Evolutionary conservation across 176 grass and related monocot genomes (phyloP).

Genomic region (Cenchrus americanus): DNA sequence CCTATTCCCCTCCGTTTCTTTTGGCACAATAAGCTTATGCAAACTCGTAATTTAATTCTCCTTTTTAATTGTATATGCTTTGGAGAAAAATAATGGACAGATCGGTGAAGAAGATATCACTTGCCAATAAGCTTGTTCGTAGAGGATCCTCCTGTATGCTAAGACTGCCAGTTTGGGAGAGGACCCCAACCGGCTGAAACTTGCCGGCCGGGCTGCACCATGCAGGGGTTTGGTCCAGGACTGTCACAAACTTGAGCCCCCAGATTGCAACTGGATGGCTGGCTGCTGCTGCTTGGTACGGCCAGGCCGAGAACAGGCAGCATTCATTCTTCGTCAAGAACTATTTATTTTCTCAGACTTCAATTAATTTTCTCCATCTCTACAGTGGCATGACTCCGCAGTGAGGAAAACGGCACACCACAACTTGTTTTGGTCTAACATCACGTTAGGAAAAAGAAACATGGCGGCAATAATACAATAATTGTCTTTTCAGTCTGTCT

Average conservation of each 20-base stretch:
- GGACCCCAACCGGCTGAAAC: slow-evolving; percentile 33
- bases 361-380: neutral
- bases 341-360: neutral
- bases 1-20: neutral
- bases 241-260: slow-evolving; percentile 38
- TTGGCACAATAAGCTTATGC: neutral
- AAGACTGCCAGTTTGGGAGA: slow-evolving; percentile 32
- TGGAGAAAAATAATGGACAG: neutral
- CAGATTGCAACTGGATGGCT: slow-evolving; percentile 49
- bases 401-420: neutral
- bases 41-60: neutral
- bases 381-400: neutral
- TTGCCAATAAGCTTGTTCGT: neutral
- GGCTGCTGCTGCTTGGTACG: slow-evolving; percentile 2
- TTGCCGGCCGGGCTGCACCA: neutral
- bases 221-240: slow-evolving; percentile 37
- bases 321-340: slow-evolving; percentile 36
- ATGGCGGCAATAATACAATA: neutral
- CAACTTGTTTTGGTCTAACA: neutral
- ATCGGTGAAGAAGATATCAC: neutral
- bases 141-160: slow-evolving; percentile 6
- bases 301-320: slow-evolving; percentile 18
- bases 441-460: slow-evolving; percentile 1
- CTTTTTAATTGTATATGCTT: neutral
- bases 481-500: neutral